Conservation (phyloP, 495 filamentous ascomycete genomes). For the Viridothelium virens region DNA sequence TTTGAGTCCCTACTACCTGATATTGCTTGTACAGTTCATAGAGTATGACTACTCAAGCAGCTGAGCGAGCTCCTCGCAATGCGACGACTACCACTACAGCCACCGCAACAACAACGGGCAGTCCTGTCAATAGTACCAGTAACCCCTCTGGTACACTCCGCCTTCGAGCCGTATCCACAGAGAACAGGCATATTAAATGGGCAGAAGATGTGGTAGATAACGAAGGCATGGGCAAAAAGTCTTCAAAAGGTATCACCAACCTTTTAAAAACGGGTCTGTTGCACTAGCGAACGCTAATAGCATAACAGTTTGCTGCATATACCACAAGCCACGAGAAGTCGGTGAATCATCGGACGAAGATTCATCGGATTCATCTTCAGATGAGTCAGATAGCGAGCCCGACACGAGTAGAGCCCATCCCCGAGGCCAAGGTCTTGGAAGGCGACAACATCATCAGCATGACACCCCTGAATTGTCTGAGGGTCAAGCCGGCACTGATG, state of each 20-base stretch:
- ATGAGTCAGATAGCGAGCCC: conserved; percentile 42
- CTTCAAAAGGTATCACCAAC: conserved; percentile 68
- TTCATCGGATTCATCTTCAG: conserved; percentile 50
- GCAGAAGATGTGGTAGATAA: conserved; percentile 92
- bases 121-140: background rate
- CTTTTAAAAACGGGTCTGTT: background rate
- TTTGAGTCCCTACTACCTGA: no score
- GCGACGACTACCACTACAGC: background rate
- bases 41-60: background rate
- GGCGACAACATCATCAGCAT: conserved; percentile 33
- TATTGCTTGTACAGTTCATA: no score
- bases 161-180: conserved; percentile 31
- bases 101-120: conserved; percentile 12
- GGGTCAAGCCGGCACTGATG: conserved; percentile 32
- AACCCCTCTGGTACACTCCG: conserved; percentile 27
- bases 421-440: conserved; percentile 19
- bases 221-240: conserved; percentile 89
- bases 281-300: background rate
- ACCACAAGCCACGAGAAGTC: conserved; percentile 72
- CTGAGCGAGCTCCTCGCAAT: background rate
- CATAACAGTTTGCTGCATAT: conserved; percentile 87
- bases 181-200: conserved; percentile 60
- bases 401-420: conserved; percentile 44
- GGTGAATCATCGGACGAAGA: conserved; percentile 82
- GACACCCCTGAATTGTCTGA: conserved; percentile 38